Base-by-base conservation (phyloP, 495 filamentous ascomycete species). In the Elaphomyces granulatus region DNA sequence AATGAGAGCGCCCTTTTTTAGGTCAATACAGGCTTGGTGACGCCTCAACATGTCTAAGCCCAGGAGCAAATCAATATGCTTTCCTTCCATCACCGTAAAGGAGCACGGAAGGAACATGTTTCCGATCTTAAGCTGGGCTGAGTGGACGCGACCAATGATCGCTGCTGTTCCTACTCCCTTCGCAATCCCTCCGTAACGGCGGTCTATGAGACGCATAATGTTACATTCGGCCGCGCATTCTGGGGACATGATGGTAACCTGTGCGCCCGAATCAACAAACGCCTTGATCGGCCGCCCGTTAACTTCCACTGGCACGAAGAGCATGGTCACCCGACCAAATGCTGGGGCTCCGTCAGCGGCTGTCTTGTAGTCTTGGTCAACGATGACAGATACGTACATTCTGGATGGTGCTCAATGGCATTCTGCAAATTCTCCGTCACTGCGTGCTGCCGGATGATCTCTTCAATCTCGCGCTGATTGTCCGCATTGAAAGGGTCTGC, bases 51-150 rank as follows among this genome's bases (percentile, higher is more conserved):
- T 99, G 55, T 99, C 90, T 34, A 99, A 64, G 4, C 90, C 90
- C 8, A 99, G 70, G 6, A 99, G 72, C 8, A 99, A 67, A 50
- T 96, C 90, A n/a, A 96, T 90, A 42, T 83, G 77, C 59, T 96
- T 99, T 26, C 90, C 90, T 60, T 99, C 90, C 90, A 99, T 95
- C 46, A 99, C 90, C n/a, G 92, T 96, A 60, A 99, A 99, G 36
- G 81, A 83, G 66, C 87, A 95, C 0, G 87, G 76, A 37, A 99
- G 71, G 52, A 84, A 86, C 51, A 87, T 74, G 26, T 71, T 72
- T 14, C 90, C 92, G 46, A 99, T 93, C 61, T 82, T 83, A 54
- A 96, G 88, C 56, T 83, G 83, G 10, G 92, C 88, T 14, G 80
- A 82, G 53, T 96, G 90, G 0, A 99, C 90, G 18, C 87, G 85